Base-by-base conservation (phyloP, 2,329 filamentous ascomycete species). In the Juglanconis oblonga region DNA sequence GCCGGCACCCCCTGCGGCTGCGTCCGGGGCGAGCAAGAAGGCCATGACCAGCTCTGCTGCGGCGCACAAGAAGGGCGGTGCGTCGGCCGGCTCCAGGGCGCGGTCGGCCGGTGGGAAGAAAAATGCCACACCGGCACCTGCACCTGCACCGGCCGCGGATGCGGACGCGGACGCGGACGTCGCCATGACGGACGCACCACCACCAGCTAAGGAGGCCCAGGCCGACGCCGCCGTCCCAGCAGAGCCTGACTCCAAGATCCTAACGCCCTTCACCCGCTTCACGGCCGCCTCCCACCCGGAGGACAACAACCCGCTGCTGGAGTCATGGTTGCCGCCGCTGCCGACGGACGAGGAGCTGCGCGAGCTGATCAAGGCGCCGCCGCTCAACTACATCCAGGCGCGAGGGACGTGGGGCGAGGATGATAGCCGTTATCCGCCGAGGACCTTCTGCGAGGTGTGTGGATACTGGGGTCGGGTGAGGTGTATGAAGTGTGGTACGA, bases 391-490 rank as follows among this genome's bases (percentile, higher is more conserved):
- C 72, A 78, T 82, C 52, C 88, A 90, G 66, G 86, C 87, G 44
- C 74, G 79, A 56, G 83, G 79, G 2, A 69, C 66, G 33, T 81
- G 76, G 76, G 68, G 67, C n/a, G 71, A 71, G 8, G 74, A 75
- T 42, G 76, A 72, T 47, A 58, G 62, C 50, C 54, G 40, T 13
- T 57, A 62, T 49, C 52, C 40, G 42, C 31, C 45, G 8, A 73
- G 50, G 66, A 76, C 78, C 40, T 94, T 93, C 72, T 94, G 90
- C 73, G 88, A 88, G 70, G 85, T 92, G 36, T 94, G 90, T 70
- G 90, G 90, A 13, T 93, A 92, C 73, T 93, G 90, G 90, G 90
- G 90, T 2, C 78, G 87, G 45, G 87, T 91, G 50, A 83, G 82
- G 72, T 94, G 90, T 75, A 82, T 87, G 72, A 91, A 89, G 76